These are phyloP conservation scores for Venturia oleaginea DNA, from an alignment of 2,329 filamentous ascomycete genomes.

Conservation along the genomic window DNA sequence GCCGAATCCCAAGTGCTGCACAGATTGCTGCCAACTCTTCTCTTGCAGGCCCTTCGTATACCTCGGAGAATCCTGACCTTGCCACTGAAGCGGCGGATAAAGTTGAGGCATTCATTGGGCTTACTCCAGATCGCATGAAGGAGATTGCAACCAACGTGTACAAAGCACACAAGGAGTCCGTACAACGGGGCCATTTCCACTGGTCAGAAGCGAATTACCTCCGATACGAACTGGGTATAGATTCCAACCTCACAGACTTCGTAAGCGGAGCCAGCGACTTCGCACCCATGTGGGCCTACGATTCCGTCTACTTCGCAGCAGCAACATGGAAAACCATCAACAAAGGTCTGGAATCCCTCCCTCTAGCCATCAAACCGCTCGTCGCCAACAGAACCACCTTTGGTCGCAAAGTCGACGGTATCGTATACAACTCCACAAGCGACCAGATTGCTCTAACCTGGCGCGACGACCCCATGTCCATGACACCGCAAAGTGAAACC, in stretches of 20 bases:
- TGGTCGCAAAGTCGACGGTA: conserved; percentile 47
- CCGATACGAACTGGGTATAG: conserved; percentile 47
- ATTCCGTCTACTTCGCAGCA: conserved; percentile 51
- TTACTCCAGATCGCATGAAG: conserved; percentile 19
- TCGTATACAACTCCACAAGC: conserved; percentile 43
- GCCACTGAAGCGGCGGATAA: conserved; percentile 33
- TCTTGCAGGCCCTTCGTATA: conserved; percentile 22
- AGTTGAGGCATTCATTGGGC: conserved; percentile 26
- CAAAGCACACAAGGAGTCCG: conserved; percentile 44
- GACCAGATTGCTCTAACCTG: conserved; percentile 51
- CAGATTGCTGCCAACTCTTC: conserved; percentile 40
- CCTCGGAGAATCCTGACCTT: conserved; percentile 21
- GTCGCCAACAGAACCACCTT: conserved; percentile 50
- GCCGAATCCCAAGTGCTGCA: conserved; percentile 43
- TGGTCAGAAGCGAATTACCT: conserved; percentile 59
- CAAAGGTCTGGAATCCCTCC: conserved; percentile 49
- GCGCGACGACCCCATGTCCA: conserved; percentile 37
- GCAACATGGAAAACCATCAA: conserved; percentile 58
- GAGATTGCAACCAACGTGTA: conserved; percentile 38
- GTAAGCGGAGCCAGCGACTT: conserved; percentile 35
- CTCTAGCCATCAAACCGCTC: conserved; percentile 52
- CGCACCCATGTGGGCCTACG: conserved; percentile 44
- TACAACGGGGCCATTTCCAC: conserved; percentile 48
- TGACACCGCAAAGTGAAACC: conserved; percentile 34
- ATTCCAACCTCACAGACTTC: conserved; percentile 47